Evolutionary conservation across 2,329 filamentous ascomycete species (phyloP), one percentile per base, ranked within the genome.

Genomic region (Thermoascus crustaceus): DNA sequence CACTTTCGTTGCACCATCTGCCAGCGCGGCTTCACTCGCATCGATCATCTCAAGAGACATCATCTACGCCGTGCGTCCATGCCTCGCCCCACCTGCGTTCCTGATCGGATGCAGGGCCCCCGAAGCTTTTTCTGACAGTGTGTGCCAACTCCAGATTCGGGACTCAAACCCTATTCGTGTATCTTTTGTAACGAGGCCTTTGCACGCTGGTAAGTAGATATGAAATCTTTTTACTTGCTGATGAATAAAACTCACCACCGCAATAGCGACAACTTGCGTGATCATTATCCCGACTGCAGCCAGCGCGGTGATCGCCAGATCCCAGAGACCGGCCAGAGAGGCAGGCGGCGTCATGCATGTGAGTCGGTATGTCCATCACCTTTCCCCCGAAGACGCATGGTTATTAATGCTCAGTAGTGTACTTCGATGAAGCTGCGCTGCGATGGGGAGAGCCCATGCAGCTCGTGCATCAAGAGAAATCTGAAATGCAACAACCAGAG

Each of bases 21-120:
- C 44, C 55, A 62, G 45, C 60, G 64, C 42, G 55, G 54, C 30
- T 69, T 69, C 50, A 66, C 65, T 16, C 63, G 66, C 38, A 63
- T 66, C 47, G 66, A 69, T 52, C 66, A 69, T 47, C 48, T 69
- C 22, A 69, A 67, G 45, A 53, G 66, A 37, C 66, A 69, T 44
- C 61, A 67, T 42, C 52, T 68, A 24, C 56, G 64, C 39, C 66
- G 66, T 68, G 58, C 45, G 59, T 53, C 18, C 31, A 36, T 37
- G 25, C 23, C 24, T 32, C 25, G 33, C 35, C 34, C 24, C 20
- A 35, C 14, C 25, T 35, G 29, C 39, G 41, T 29, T 44, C 33
- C 4, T 32, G 21, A 6, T 16, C 16, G 30, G 10, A 5, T 30
- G 13, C n/a, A 32, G 34, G 14, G 30, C 13, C 16, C 32, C 11